phyloP scores from a whole-genome alignment of 2,329 filamentous ascomycete species.

The Nothophaeocryptopus gaeumannii region DNA sequence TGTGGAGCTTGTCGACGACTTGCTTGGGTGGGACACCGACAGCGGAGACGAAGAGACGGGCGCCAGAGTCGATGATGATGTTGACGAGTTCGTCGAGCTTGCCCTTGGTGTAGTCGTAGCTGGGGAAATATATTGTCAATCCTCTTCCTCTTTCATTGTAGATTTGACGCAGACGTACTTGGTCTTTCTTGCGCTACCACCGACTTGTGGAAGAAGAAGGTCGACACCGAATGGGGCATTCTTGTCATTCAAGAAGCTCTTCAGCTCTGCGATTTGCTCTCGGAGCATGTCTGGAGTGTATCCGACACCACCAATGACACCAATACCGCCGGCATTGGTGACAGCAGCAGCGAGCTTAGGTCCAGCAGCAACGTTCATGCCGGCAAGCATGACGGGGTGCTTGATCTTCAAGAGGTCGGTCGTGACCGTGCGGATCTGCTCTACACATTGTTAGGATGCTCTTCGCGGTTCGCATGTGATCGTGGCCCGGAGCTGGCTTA shows the following conservation, averaged over 20 bases:
- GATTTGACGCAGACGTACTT: slow-evolving; percentile 55
- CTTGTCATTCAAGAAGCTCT: slow-evolving; percentile 83
- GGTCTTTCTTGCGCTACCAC: slow-evolving; percentile 89
- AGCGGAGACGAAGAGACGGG: slow-evolving; percentile 92
- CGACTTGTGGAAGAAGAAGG: slow-evolving; percentile 88
- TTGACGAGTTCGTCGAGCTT: slow-evolving; percentile 88
- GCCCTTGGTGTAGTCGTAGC: slow-evolving; percentile 99
- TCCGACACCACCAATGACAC: slow-evolving; percentile 91
- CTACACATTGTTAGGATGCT: slow-evolving; percentile 43
- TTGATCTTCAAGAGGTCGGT: slow-evolving; percentile 98
- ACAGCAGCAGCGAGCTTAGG: slow-evolving; percentile 95
- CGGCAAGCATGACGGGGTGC: slow-evolving; percentile 90
- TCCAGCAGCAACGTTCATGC: slow-evolving; percentile 98
- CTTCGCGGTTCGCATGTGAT: slow-evolving; percentile 1
- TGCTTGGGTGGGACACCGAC: slow-evolving; percentile 87
- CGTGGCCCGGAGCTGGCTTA: slow-evolving; percentile 47
- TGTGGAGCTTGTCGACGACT: slow-evolving; percentile 87
- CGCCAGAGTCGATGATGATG: slow-evolving; percentile 88
- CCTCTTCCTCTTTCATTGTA: not conserved
- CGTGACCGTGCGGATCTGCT: slow-evolving; percentile 83
- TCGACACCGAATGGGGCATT: slow-evolving; percentile 94
- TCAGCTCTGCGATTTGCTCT: slow-evolving; percentile 93
- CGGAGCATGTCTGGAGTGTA: slow-evolving; percentile 97
- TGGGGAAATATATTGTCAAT: slow-evolving; percentile 38
- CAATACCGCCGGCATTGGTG: slow-evolving; percentile 92